phyloP scores from a whole-genome alignment of 164 flowering plant genomes.

The Cinnamomum micranthum region DNA sequence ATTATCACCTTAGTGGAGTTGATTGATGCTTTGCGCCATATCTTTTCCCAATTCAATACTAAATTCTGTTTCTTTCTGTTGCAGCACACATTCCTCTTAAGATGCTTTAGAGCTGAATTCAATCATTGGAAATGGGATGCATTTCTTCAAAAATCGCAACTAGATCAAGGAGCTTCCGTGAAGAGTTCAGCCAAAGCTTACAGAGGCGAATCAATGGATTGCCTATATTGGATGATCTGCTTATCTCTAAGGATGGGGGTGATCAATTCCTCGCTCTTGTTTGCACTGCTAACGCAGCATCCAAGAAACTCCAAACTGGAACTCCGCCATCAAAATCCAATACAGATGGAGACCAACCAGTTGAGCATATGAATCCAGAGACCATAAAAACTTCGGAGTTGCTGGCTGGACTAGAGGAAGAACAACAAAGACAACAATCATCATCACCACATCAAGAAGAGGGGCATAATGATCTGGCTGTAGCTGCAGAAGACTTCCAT shows the following conservation, averaged over 20 bases:
- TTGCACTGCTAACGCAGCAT: conserved; percentile 14
- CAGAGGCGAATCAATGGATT: conserved; percentile 15
- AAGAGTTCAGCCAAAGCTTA: conserved; percentile 17
- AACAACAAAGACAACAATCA: conserved; percentile 11
- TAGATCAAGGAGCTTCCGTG: conserved; percentile 22
- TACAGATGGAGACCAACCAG: background rate
- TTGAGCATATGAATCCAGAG: background rate
- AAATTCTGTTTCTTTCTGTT: too few relatives aligned
- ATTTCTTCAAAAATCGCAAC: conserved; percentile 25
- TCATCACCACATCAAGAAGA: background rate
- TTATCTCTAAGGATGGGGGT: conserved; percentile 14
- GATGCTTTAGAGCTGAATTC: background rate
- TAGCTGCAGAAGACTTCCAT: conserved; percentile 15
- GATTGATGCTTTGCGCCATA: background rate
- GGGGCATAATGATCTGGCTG: background rate
- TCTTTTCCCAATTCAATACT: background rate
- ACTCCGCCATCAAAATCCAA: background rate
- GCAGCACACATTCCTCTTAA: background rate
- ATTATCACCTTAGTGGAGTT: background rate
- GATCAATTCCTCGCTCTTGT: conserved; percentile 24
- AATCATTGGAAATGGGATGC: conserved; percentile 27
- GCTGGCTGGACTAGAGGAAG: conserved; percentile 25
- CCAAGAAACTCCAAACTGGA: conserved; percentile 13
- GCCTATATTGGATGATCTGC: conserved; percentile 13
- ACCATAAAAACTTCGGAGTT: conserved; percentile 24